Evolutionary conservation across 306 rosid species (phyloP).

Genomic region (Prunus campanulata): DNA sequence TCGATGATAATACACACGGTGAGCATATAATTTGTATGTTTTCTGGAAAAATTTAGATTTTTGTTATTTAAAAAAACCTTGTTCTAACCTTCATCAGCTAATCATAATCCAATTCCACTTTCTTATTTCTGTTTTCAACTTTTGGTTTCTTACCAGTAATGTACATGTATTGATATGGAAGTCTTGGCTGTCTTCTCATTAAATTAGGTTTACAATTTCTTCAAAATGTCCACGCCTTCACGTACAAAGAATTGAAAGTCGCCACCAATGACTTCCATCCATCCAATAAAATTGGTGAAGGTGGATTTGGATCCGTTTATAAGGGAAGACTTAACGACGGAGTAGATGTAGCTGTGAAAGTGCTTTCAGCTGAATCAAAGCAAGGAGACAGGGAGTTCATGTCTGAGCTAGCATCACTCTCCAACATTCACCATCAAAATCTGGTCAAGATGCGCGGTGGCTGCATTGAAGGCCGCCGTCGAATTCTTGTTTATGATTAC

Average conservation of each 20-base stretch:
- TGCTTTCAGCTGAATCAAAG: constrained; percentile 27
- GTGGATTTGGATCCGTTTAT: constrained; percentile 36
- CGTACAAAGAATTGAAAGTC: constrained; percentile 22
- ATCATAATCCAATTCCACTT: not conserved
- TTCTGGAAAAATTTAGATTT: not conserved
- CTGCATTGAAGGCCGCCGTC: constrained; percentile 22
- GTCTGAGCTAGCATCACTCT: constrained; percentile 30
- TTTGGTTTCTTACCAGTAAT: not conserved
- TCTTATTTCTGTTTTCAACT: not conserved
- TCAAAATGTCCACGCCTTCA: constrained; percentile 17
- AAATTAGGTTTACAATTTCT: constrained; percentile 19
- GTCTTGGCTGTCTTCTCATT: not conserved
- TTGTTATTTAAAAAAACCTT: too few relatives aligned
- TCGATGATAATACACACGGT: constrained; percentile 11
- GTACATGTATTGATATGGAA: not conserved
- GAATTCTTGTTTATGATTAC: constrained; percentile 32
- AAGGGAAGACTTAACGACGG: constrained; percentile 31
- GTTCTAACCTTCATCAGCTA: not conserved
- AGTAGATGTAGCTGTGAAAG: constrained; percentile 27
- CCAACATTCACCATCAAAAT: constrained; percentile 27
- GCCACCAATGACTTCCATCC: constrained; percentile 34
- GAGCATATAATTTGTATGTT: not conserved
- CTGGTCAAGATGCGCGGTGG: constrained; percentile 27
- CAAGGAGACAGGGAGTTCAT: constrained; percentile 40
- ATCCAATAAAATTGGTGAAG: constrained; percentile 33